Evolutionary conservation across 345 rosid genomes (phyloP).

Genomic region (Hibiscus tridactylites): DNA sequence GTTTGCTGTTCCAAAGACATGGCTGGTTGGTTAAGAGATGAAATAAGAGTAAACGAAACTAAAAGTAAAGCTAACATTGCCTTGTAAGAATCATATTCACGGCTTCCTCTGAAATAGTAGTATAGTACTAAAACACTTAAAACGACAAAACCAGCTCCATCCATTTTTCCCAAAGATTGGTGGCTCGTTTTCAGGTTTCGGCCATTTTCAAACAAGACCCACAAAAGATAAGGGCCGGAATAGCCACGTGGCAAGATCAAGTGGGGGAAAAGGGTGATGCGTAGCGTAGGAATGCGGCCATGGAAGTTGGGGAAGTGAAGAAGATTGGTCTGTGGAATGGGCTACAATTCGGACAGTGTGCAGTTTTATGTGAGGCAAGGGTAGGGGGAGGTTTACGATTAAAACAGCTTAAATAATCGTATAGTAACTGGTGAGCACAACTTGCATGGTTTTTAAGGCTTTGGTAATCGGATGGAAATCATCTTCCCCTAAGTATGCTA

Average conservation of each 20-base stretch:
- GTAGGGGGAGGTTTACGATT: slow-evolving; percentile 24
- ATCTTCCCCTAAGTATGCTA: no score
- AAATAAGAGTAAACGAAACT: slow-evolving; percentile 23
- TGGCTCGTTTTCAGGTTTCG: slow-evolving; percentile 3
- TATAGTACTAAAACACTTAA: neutral
- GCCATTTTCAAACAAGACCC: slow-evolving; percentile 22
- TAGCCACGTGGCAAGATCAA: slow-evolving; percentile 23
- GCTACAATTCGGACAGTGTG: slow-evolving; percentile 47
- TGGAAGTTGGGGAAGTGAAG: slow-evolving; percentile 49
- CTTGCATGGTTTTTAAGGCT: slow-evolving; percentile 21
- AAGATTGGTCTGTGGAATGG: slow-evolving; percentile 70
- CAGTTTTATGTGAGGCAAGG: slow-evolving; percentile 17
- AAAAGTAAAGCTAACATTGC: slow-evolving; percentile 31
- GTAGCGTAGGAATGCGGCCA: slow-evolving; percentile 12
- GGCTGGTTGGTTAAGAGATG: slow-evolving; percentile 24
- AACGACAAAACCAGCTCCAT: neutral
- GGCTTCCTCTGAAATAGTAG: neutral
- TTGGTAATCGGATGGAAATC: slow-evolving; percentile 15
- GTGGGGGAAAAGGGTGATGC: neutral
- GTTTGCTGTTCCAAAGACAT: slow-evolving; percentile 7
- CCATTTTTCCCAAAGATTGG: neutral
- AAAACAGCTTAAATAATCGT: neutral
- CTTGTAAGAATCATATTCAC: slow-evolving; percentile 4
- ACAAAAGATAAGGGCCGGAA: neutral
- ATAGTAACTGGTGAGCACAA: neutral